A percentile compares a stretch with the other conserved stretches of the same genome.
These are phyloP conservation scores for Plasmodium sp. DNA, from an alignment of 169 alveolate genomes.

Conservation along the genomic window DNA sequence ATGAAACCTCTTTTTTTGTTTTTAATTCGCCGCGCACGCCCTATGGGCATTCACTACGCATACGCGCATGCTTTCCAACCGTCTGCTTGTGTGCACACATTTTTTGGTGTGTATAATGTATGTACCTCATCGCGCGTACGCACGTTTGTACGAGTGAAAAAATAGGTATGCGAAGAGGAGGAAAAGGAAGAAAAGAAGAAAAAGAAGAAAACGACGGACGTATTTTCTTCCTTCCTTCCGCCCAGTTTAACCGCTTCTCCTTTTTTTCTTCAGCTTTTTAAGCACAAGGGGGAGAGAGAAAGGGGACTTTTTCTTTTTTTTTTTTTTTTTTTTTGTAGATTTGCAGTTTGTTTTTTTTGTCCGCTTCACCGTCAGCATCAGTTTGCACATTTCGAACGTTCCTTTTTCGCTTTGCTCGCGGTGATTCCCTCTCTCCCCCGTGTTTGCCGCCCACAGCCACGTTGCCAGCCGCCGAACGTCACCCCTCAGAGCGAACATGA, in stretches of 20 bases:
- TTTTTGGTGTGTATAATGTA: background rate
- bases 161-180: background rate
- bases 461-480: background rate
- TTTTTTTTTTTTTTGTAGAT: background rate
- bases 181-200: background rate
- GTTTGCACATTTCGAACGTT: background rate
- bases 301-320: background rate
- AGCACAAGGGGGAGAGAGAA: background rate
- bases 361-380: background rate
- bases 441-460: background rate
- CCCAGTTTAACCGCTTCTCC: background rate
- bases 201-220: background rate
- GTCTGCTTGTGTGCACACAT: background rate
- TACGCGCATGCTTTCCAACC: background rate
- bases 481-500: constrained; percentile 40
- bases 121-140: background rate
- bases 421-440: background rate
- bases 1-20: background rate
- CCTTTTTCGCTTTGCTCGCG: background rate
- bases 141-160: background rate
- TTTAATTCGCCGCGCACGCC: background rate
- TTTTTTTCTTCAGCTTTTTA: background rate
- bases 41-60: background rate
- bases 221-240: background rate
- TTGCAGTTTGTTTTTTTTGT: background rate